Conservation (phyloP, 2,329 filamentous ascomycete genomes). For the Venturia aucupariae region DNA sequence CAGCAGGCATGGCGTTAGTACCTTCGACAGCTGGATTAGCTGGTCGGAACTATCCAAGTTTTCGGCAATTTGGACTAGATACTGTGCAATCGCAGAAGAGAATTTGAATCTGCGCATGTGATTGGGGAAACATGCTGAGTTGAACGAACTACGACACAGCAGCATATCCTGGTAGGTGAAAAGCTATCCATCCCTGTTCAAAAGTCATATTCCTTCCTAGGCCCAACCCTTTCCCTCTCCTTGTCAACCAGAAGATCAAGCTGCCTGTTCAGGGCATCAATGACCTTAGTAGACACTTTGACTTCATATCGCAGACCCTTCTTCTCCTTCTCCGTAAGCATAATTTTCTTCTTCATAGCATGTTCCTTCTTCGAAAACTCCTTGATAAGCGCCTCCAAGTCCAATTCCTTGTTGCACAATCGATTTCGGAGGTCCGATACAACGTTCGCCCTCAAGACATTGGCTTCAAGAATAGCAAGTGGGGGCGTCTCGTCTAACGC, state of each 20-base stretch:
- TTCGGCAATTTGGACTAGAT: too few species aligned
- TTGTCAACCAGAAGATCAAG: neutral
- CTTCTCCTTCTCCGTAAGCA: neutral
- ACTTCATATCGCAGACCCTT: neutral
- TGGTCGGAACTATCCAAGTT: too few species aligned
- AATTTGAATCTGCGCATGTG: too few species aligned
- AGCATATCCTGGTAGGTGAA: too few species aligned
- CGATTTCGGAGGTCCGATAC: neutral
- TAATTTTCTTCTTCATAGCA: neutral
- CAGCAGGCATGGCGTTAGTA: too few species aligned
- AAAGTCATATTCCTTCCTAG: neutral
- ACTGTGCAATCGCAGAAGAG: too few species aligned
- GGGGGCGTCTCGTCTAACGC: neutral
- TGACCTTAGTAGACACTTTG: neutral
- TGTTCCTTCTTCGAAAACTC: neutral
- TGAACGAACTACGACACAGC: too few species aligned
- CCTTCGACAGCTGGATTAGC: too few species aligned
- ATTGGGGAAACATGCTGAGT: too few species aligned
- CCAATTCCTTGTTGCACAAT: neutral
- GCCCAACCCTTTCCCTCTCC: neutral
- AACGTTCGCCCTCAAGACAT: neutral
- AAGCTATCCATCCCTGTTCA: neutral
- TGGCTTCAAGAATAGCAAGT: neutral
- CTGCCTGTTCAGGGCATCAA: slow-evolving; percentile 2
- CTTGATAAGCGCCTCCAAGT: neutral